Base-by-base conservation (phyloP, 2,329 filamentous ascomycete genomes). In the Cytospora piceae region DNA sequence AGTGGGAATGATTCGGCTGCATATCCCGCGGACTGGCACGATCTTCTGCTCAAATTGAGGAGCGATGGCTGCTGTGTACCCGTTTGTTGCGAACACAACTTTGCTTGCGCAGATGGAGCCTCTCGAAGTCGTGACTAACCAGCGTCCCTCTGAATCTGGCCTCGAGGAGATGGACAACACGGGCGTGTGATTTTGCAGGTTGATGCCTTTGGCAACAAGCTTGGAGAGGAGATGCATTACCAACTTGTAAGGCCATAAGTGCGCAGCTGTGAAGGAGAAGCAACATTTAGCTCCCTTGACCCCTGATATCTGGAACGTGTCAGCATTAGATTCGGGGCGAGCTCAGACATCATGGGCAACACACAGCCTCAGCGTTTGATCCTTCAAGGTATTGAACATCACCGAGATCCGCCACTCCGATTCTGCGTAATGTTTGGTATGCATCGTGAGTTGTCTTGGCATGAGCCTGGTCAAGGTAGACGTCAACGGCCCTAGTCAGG, bases 21-120 rank as follows among this genome's bases (percentile, higher is more conserved):
- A 77, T 2, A 75, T 75, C 1, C 85, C 88, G 51, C 87, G 82
- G 3, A 84, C 82, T 0, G 89, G 89, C 11, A 89, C 80, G 66
- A 92, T 90, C 12, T 85, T 82, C 66, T 83, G 81, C 8, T 79
- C 75, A 72, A 89, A 90, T 63, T 81, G 73, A 0, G 87, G 87
- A 1, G 88, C 76, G 7, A 92, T 73, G 15, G 83, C 81, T 1
- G 86, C 83, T 0, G 87, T 90, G 73, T 90, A 91, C 15, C 79
- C 89, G 70, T 92, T 92, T 1, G 87, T 90, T 20, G 89, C 88
- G 53, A 90, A 80, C 22, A 91, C 77, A 17, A 91, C 78, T 39
- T 81, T 82, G 31, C 77, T 79, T 1, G 89, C 80, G 12, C 70
- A 73, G 61, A 89, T 81, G 0, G 67, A 72, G 14, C 88, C 89